Evolutionary conservation across 768 basidiomycete genomes (phyloP).

Genomic region (Mycena albidolilacea): DNA sequence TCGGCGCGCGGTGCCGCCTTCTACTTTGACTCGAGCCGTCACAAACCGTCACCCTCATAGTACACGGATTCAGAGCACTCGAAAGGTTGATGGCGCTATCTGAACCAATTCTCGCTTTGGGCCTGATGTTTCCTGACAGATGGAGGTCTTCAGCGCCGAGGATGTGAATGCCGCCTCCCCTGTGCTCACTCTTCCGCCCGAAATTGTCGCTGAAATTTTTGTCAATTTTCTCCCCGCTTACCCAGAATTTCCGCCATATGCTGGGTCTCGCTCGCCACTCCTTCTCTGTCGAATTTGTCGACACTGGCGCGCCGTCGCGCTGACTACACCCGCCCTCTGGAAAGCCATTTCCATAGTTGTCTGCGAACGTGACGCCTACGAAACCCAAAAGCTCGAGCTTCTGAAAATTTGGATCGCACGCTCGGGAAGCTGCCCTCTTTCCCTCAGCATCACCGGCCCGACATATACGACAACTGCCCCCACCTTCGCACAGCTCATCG

Average conservation of each 20-base stretch:
- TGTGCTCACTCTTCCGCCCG: neutral
- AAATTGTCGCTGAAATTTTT: slow-evolving; percentile 13
- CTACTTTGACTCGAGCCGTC: no score
- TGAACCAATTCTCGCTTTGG: no score
- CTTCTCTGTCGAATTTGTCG: neutral
- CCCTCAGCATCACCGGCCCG: neutral
- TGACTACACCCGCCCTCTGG: slow-evolving; percentile 22
- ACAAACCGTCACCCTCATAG: no score
- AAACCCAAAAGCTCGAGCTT: neutral
- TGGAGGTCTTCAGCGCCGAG: neutral
- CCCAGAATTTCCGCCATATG: neutral
- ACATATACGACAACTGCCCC: neutral
- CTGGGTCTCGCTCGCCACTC: slow-evolving; percentile 1
- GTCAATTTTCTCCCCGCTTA: slow-evolving; percentile 12
- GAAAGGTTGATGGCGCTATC: no score
- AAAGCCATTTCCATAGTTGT: neutral
- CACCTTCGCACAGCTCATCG: neutral
- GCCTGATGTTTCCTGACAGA: no score
- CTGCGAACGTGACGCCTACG: neutral
- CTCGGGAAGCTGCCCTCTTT: neutral
- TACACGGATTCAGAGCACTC: no score
- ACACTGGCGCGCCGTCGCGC: slow-evolving; percentile 17
- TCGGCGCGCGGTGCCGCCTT: no score
- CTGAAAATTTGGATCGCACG: neutral
- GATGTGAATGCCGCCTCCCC: neutral